phyloP scores from a whole-genome alignment of 331 rosid genomes.

The Prunus yedoensis region DNA sequence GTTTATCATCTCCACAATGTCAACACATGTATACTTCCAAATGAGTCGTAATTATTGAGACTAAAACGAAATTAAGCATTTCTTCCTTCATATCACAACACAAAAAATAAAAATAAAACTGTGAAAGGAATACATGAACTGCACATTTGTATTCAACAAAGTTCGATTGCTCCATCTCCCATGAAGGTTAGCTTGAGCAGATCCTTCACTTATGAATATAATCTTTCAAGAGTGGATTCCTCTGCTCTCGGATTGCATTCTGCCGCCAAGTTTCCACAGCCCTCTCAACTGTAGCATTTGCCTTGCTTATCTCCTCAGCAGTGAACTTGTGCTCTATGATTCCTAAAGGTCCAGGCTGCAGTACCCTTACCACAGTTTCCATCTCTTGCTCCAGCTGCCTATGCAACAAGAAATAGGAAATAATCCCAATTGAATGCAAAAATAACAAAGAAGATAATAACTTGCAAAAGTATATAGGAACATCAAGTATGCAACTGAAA shows the following conservation, averaged over 20 bases:
- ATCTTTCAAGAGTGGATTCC: slow-evolving; percentile 41
- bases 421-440: background rate
- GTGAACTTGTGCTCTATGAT: slow-evolving; percentile 83
- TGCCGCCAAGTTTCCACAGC: slow-evolving; percentile 75
- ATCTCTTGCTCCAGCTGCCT: slow-evolving; percentile 85
- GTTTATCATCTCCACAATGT: too few relatives aligned
- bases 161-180: background rate
- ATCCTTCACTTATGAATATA: slow-evolving; percentile 42
- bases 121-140: background rate
- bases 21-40: too few relatives aligned
- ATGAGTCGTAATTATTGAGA: background rate
- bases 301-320: slow-evolving; percentile 60
- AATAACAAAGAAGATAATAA: background rate
- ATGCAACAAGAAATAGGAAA: slow-evolving; percentile 13
- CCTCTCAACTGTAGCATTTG: slow-evolving; percentile 51
- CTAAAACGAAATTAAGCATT: background rate
- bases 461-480: background rate
- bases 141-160: background rate
- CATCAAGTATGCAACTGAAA: slow-evolving; percentile 8
- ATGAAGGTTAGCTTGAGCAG: slow-evolving; percentile 7
- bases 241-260: slow-evolving; percentile 46
- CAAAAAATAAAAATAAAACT: background rate
- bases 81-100: background rate
- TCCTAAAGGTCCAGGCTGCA: slow-evolving; percentile 97
- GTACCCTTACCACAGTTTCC: slow-evolving; percentile 77